These are phyloP conservation scores for Pythium folliculosum DNA, from an alignment of 352 stramenopile genomes.

Conservation along the genomic window DNA sequence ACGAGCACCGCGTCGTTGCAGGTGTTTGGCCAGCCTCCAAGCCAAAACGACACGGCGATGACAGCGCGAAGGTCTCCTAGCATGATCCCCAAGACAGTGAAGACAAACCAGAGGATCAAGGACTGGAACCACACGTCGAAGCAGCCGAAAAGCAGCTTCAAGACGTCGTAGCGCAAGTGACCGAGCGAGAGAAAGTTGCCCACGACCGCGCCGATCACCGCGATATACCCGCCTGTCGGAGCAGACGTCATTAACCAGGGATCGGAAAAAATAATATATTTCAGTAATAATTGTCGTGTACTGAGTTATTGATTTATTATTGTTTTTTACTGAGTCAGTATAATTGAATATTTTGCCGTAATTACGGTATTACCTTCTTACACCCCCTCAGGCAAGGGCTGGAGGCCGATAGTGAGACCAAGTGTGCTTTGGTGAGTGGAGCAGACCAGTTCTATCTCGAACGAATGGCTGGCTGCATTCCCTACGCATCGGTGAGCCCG, in stretches of 20 bases:
- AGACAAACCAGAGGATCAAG: constrained; percentile 4
- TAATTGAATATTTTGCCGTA: too few relatives aligned
- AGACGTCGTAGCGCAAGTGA: constrained; percentile 15
- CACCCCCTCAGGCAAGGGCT: too few relatives aligned
- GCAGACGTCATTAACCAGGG: background rate
- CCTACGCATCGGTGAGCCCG: too few relatives aligned
- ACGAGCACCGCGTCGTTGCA: constrained; percentile 14
- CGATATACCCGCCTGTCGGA: background rate
- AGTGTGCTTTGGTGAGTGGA: too few relatives aligned
- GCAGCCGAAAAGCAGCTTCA: constrained; percentile 11
- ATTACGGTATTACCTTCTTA: too few relatives aligned
- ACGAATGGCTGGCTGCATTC: too few relatives aligned
- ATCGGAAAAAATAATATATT: too few relatives aligned
- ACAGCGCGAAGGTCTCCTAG: constrained; percentile 4
- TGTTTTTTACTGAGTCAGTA: too few relatives aligned
- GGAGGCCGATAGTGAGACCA: too few relatives aligned
- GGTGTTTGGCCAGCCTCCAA: constrained; percentile 12
- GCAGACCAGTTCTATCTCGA: too few relatives aligned
- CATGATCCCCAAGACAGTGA: constrained; percentile 10
- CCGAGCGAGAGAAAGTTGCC: background rate
- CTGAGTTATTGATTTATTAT: too few relatives aligned
- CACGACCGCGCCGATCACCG: background rate
- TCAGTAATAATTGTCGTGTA: too few relatives aligned
- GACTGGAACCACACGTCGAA: constrained; percentile 24
- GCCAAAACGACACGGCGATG: constrained; percentile 3